A percentile compares a stretch with the other conserved stretches of the same genome.
phyloP scores from a whole-genome alignment of 805 yeast species.

The Candida cerambycidarum region DNA sequence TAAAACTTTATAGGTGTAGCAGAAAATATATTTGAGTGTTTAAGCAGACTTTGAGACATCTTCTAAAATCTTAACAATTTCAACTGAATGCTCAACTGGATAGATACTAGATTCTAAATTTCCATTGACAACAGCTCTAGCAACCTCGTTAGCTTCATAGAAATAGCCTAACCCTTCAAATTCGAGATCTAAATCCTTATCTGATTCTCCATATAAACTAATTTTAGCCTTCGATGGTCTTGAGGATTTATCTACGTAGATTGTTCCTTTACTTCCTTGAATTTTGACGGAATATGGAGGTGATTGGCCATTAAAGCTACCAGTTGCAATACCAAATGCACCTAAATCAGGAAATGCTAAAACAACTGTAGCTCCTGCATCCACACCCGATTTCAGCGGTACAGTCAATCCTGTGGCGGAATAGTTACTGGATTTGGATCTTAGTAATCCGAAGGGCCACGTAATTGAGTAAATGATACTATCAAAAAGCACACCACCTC shows the following conservation, averaged over 20 bases:
- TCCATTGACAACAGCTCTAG: constrained; percentile 43
- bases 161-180: constrained; percentile 48
- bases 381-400: constrained; percentile 22
- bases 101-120: constrained; percentile 28
- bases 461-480: constrained; percentile 54
- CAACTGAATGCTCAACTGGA: background rate
- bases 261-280: constrained; percentile 32
- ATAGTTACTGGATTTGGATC: constrained; percentile 35
- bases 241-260: constrained; percentile 35
- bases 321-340: constrained; percentile 38
- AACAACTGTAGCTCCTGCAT: constrained; percentile 30
- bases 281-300: constrained; percentile 29
- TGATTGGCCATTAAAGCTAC: constrained; percentile 25
- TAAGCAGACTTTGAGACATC: background rate
- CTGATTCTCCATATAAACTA: constrained; percentile 12
- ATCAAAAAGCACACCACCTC: constrained; percentile 59
- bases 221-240: constrained; percentile 24
- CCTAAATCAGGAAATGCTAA: constrained; percentile 39
- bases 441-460: constrained; percentile 24
- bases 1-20: too few species aligned
- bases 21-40: background rate
- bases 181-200: constrained; percentile 29
- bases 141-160: constrained; percentile 57
- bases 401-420: background rate
- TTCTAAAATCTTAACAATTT: background rate